Conservation (phyloP, 1,284 basidiomycete genomes). For the Psilocybe mexicana region DNA sequence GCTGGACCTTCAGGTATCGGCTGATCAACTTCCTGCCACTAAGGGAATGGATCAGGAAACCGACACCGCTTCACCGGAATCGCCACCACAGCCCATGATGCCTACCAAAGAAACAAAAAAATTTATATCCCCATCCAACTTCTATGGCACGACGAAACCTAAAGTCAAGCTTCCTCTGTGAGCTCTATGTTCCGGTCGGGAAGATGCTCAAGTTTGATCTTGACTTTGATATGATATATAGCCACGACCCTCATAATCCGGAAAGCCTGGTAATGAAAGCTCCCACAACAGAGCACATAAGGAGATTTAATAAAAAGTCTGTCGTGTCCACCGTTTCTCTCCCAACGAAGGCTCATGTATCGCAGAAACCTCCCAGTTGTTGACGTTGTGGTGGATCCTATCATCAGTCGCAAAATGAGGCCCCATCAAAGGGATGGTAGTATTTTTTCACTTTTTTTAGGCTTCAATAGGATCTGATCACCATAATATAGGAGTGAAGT, state of each 20-base stretch:
- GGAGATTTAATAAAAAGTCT: constrained; percentile 73
- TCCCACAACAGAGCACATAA: constrained; percentile 70
- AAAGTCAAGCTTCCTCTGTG: constrained; percentile 58
- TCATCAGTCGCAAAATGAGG: constrained; percentile 76
- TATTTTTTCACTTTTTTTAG: constrained; percentile 8
- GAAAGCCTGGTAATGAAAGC: constrained; percentile 88
- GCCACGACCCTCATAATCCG: constrained; percentile 74
- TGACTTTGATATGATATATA: constrained; percentile 22
- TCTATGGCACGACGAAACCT: constrained; percentile 53
- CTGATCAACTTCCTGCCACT: constrained; percentile 51
- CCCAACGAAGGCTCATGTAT: constrained; percentile 6
- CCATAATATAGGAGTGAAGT: constrained; percentile 62
- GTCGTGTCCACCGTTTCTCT: constrained; percentile 17
- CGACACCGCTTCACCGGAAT: constrained; percentile 4
- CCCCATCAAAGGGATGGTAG: constrained; percentile 90
- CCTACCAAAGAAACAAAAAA: constrained; percentile 18
- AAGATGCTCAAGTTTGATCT: not conserved
- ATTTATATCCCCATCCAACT: constrained; percentile 58
- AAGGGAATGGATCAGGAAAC: constrained; percentile 1
- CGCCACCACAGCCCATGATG: not conserved
- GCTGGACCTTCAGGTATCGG: constrained; percentile 51
- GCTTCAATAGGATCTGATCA: not conserved
- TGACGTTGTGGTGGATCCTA: constrained; percentile 93
- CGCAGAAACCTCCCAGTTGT: constrained; percentile 61
- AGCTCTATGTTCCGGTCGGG: constrained; percentile 19